A percentile compares a stretch with the other conserved stretches of the same genome.
Conservation (phyloP, 169 alveolate species). For the Haemoproteus tartakovskyi region DNA sequence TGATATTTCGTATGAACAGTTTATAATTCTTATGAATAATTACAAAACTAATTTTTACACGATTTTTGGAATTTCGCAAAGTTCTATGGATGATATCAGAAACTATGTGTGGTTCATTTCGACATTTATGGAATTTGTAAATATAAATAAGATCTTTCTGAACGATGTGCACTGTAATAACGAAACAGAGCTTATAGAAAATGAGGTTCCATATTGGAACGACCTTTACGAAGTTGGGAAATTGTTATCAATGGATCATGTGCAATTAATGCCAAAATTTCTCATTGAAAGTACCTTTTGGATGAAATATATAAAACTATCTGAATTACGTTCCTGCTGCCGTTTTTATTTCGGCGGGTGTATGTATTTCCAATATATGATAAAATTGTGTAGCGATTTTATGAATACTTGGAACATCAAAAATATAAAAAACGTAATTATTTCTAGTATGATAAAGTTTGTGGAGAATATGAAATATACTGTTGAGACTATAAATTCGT, state of each 20-base stretch:
- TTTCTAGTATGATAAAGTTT: constrained; percentile 34
- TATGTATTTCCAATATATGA: constrained; percentile 43
- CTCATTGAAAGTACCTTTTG: no score
- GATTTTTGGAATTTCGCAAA: constrained; percentile 37
- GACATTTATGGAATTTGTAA: constrained; percentile 34
- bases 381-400: constrained; percentile 25
- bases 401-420: constrained; percentile 46
- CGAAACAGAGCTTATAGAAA: no score
- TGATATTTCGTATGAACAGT: constrained; percentile 45
- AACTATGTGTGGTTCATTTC: constrained; percentile 52
- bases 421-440: constrained; percentile 56
- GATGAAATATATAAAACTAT: constrained; percentile 46
- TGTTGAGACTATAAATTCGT: constrained; percentile 11
- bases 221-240: not conserved
- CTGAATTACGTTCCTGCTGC: constrained; percentile 9
- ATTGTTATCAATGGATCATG: no score
- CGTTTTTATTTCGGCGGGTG: constrained; percentile 20
- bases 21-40: constrained; percentile 2
- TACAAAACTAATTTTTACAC: constrained; percentile 38
- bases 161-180: constrained; percentile 23
- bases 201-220: no score
- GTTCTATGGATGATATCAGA: constrained; percentile 11
- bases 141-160: constrained; percentile 36
- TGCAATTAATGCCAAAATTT: no score
- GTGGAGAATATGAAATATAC: constrained; percentile 15